Conservation (phyloP, 1,139 yeast species). For the Suzukiozyma palmioleophila region DNA sequence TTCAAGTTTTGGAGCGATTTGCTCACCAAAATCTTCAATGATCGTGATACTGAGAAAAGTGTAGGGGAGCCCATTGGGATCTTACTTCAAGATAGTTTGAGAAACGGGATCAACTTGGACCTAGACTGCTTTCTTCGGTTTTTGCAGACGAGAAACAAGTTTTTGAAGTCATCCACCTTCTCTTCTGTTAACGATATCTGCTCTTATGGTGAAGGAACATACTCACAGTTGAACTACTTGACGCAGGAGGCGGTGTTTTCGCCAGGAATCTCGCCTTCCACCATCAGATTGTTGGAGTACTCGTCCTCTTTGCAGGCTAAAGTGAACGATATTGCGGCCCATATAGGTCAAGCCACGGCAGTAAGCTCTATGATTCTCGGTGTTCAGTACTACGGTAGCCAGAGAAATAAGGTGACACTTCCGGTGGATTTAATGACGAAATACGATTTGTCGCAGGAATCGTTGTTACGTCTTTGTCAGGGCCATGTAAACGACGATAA, state of each 20-base stretch:
- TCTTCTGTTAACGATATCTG: constrained; percentile 56
- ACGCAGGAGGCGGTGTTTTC: constrained; percentile 61
- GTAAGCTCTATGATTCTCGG: constrained; percentile 66
- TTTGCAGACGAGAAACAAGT: constrained; percentile 56
- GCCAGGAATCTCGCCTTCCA: constrained; percentile 55
- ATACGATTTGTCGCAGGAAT: constrained; percentile 60
- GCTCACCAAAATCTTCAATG: constrained; percentile 38
- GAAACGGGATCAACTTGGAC: constrained; percentile 49
- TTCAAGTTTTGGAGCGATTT: constrained; percentile 62
- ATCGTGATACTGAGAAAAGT: constrained; percentile 31
- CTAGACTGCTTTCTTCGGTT: constrained; percentile 55
- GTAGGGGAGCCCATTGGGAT: constrained; percentile 66
- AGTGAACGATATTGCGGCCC: constrained; percentile 66
- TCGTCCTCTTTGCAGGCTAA: constrained; percentile 39
- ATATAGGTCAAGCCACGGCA: constrained; percentile 79
- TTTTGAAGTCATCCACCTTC: constrained; percentile 42
- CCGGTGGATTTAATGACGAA: constrained; percentile 62
- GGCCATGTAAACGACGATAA: constrained; percentile 32
- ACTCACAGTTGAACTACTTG: constrained; percentile 68
- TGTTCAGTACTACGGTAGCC: constrained; percentile 51
- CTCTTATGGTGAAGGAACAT: constrained; percentile 77
- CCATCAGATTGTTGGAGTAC: constrained; percentile 45
- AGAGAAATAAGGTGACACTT: constrained; percentile 49
- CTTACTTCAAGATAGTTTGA: constrained; percentile 46
- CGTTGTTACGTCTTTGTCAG: constrained; percentile 46